Evolutionary conservation across 148 eudicot species (phyloP).

Genomic region (Chenopodium berlandieri): DNA sequence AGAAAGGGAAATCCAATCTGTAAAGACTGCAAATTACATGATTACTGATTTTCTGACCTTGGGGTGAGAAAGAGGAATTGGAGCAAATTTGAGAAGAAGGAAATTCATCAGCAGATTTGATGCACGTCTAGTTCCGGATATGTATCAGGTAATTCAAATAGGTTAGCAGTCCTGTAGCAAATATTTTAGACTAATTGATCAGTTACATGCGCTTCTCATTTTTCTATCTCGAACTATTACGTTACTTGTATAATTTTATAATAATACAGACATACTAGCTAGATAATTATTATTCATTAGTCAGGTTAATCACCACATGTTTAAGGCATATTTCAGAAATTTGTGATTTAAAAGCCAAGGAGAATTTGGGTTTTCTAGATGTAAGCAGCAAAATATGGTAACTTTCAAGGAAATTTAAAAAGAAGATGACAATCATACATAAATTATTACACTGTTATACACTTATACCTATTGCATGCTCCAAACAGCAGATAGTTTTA

Average conservation of each 20-base stretch:
- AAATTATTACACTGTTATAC: background rate
- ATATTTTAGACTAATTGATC: background rate
- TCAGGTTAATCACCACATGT: background rate
- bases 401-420: background rate
- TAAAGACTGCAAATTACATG: too few species aligned
- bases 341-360: background rate
- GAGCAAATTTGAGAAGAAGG: background rate
- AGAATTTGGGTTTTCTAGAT: background rate
- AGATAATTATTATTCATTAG: background rate
- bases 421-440: conserved; percentile 3
- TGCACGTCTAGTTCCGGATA: background rate
- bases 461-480: background rate
- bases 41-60: too few species aligned
- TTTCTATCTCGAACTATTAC: background rate
- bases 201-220: background rate
- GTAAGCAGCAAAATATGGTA: background rate
- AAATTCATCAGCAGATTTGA: background rate
- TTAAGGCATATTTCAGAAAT: background rate
- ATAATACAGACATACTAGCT: too few species aligned
- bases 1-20: too few species aligned
- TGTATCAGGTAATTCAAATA: background rate
- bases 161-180: background rate
- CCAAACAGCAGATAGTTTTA: background rate
- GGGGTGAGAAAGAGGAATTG: too few species aligned
- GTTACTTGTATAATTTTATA: background rate